Conservation (phyloP, 2,329 filamentous ascomycete genomes). For the Microcyclosporella mali region DNA sequence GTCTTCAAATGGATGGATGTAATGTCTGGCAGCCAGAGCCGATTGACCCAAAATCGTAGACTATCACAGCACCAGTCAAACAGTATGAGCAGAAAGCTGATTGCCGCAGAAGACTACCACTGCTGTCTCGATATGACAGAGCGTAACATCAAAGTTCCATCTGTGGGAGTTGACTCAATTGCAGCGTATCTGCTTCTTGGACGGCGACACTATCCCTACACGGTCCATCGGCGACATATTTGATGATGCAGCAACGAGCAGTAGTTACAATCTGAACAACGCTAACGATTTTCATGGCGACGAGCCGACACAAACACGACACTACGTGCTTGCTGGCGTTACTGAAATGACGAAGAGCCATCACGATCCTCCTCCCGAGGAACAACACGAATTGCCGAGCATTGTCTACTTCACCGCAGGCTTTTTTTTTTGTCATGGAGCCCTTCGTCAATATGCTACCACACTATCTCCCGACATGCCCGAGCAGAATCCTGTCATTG, state of each 20-base stretch:
- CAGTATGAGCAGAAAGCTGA: not conserved
- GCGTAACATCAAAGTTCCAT: constrained; percentile 36
- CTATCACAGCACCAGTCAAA: not conserved
- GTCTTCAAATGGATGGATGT: constrained; percentile 26
- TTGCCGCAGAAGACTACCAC: constrained; percentile 6
- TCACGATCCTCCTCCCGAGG: constrained; percentile 31
- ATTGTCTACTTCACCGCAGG: constrained; percentile 33
- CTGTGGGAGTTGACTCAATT: constrained; percentile 36
- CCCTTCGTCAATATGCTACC: constrained; percentile 28
- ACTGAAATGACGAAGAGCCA: constrained; percentile 31
- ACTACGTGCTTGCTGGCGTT: constrained; percentile 7
- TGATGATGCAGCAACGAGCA: constrained; percentile 24
- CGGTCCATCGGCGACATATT: constrained; percentile 22
- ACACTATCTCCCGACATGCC: constrained; percentile 31
- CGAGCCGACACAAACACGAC: not conserved
- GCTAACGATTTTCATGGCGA: not conserved
- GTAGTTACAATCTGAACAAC: not conserved
- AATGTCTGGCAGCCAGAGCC: constrained; percentile 18
- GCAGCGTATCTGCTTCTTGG: constrained; percentile 32
- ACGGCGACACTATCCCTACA: constrained; percentile 24
- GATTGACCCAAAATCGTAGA: constrained; percentile 11
- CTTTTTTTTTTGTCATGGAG: constrained; percentile 35
- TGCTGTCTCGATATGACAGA: constrained; percentile 23
- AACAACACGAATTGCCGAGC: constrained; percentile 26
- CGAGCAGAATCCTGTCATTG: constrained; percentile 34